These are phyloP conservation scores for Trichoderma asperelloides DNA, from an alignment of 495 filamentous ascomycete genomes.

Conservation along the genomic window DNA sequence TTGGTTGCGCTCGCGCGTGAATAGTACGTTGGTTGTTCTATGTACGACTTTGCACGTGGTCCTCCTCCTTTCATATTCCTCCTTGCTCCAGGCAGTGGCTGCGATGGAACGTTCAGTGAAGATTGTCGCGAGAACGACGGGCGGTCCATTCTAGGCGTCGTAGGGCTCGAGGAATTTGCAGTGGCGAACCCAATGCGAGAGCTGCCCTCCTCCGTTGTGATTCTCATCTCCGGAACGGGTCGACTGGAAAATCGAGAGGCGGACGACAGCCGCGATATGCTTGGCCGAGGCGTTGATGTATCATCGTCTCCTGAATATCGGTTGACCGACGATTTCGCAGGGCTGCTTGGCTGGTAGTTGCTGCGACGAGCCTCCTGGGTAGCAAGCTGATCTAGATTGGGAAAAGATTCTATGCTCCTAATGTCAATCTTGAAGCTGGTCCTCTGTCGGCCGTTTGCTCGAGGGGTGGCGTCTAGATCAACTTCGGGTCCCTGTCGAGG, in stretches of 20 bases:
- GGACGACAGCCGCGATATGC: constrained; percentile 42
- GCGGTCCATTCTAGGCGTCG: constrained; percentile 21
- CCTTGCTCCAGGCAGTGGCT: constrained; percentile 52
- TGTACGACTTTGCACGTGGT: constrained; percentile 64
- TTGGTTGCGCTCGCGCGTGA: neutral
- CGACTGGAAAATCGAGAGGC: constrained; percentile 58
- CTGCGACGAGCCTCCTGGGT: neutral
- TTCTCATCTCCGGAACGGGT: constrained; percentile 63
- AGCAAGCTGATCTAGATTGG: neutral
- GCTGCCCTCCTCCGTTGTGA: constrained; percentile 54
- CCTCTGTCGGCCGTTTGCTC: neutral
- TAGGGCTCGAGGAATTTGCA: constrained; percentile 26
- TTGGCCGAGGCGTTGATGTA: constrained; percentile 28
- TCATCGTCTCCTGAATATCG: constrained; percentile 10
- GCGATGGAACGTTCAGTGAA: constrained; percentile 50
- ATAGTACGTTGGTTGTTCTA: constrained; percentile 18
- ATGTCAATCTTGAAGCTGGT: neutral
- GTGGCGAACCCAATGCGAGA: constrained; percentile 75
- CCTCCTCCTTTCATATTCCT: constrained; percentile 50
- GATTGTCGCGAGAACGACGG: constrained; percentile 39
- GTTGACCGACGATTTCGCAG: neutral
- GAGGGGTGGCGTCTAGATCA: neutral
- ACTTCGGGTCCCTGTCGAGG: neutral
- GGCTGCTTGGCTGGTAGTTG: neutral
- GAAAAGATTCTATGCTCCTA: neutral